Evolutionary conservation across 495 filamentous ascomycete species (phyloP).

Genomic region (Beverwykella pulmonaria): DNA sequence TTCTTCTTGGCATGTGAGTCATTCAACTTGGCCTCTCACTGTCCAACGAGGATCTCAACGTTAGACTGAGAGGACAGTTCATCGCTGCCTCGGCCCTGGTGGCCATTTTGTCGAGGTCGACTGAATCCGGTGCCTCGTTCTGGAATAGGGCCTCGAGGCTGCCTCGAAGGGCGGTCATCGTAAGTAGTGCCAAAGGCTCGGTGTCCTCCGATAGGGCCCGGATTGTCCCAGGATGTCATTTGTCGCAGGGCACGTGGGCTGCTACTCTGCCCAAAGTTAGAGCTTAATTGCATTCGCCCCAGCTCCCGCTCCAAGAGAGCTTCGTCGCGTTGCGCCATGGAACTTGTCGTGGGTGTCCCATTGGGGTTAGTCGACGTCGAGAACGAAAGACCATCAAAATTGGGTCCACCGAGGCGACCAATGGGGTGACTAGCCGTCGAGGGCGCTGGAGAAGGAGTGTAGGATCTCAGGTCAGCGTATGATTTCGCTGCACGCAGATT

Average conservation of each 20-base stretch:
- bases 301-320: constrained; percentile 69
- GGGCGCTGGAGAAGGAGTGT: constrained; percentile 89
- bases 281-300: constrained; percentile 63
- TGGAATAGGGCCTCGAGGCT: constrained; percentile 75
- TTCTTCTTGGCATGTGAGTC: constrained; percentile 2
- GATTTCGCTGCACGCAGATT: constrained; percentile 96
- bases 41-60: constrained; percentile 52
- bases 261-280: constrained; percentile 61
- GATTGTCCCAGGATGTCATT: constrained; percentile 69
- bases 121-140: constrained; percentile 79
- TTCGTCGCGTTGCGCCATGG: constrained; percentile 65
- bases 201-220: constrained; percentile 86
- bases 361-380: constrained; percentile 67
- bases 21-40: constrained; percentile 20
- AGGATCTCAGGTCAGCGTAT: constrained; percentile 91
- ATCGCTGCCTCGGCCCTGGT: constrained; percentile 80
- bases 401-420: constrained; percentile 41
- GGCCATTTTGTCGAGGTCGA: constrained; percentile 74
- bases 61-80: constrained; percentile 63
- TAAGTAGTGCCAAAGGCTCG: constrained; percentile 70
- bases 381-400: constrained; percentile 25
- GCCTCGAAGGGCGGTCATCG: constrained; percentile 72
- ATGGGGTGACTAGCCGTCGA: constrained; percentile 88
- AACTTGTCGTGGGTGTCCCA: constrained; percentile 74
- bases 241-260: constrained; percentile 64